Evolutionary conservation across 768 basidiomycete genomes (phyloP).

Genomic region (Lactarius sp.): DNA sequence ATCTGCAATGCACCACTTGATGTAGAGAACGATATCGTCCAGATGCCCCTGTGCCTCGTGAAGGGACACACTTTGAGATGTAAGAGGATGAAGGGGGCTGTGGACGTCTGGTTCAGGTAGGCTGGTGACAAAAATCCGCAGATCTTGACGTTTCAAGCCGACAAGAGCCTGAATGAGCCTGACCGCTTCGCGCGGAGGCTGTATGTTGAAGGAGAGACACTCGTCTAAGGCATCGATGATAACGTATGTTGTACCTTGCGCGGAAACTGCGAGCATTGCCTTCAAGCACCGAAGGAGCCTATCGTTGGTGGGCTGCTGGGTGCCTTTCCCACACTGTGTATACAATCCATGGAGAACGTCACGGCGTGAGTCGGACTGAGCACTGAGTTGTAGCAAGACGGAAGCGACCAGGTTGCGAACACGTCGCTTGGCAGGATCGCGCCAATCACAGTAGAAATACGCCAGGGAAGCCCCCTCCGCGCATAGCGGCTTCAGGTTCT

Average conservation of each 20-base stretch:
- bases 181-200: constrained; percentile 1
- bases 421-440: constrained; percentile 21
- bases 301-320: constrained; percentile 3
- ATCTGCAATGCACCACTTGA: constrained; percentile 19
- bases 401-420: constrained; percentile 24
- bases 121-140: constrained; percentile 16
- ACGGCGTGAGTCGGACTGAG: constrained; percentile 4
- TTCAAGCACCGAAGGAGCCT: constrained; percentile 19
- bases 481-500: constrained; percentile 4
- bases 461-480: constrained; percentile 14
- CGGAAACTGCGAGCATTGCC: constrained; percentile 7
- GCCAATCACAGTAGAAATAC: constrained; percentile 29
- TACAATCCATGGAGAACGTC: constrained; percentile 5
- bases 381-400: constrained; percentile 26
- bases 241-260: constrained; percentile 21
- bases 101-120: constrained; percentile 1
- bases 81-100: constrained; percentile 1
- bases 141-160: neutral
- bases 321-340: neutral
- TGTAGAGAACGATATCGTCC: constrained; percentile 5
- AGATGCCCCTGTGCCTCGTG: constrained; percentile 10
- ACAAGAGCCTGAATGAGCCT: constrained; percentile 16
- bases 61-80: constrained; percentile 9
- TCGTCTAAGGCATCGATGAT: constrained; percentile 29
- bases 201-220: constrained; percentile 14